Conservation (phyloP, 2,329 filamentous ascomycete species). For the Aspergillus terreus region DNA sequence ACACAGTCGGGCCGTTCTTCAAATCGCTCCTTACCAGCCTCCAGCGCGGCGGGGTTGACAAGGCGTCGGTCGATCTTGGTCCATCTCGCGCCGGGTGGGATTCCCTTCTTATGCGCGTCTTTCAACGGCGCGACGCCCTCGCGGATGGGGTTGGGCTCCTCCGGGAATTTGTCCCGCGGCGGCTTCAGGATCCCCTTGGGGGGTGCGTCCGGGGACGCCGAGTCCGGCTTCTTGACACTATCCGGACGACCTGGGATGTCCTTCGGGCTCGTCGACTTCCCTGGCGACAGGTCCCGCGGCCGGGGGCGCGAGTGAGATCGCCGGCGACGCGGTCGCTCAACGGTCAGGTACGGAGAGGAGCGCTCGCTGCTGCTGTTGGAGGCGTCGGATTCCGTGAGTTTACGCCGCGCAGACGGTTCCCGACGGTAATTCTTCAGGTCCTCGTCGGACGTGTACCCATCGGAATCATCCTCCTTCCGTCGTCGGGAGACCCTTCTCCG, state of each 20-base stretch:
- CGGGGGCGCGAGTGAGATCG: slow-evolving; percentile 23
- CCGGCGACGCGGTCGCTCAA: slow-evolving; percentile 19
- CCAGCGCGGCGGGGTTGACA: slow-evolving; percentile 84
- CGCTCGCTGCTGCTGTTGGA: slow-evolving; percentile 19
- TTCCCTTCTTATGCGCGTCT: slow-evolving; percentile 70
- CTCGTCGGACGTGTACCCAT: slow-evolving; percentile 30
- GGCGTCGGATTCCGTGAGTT: slow-evolving; percentile 24
- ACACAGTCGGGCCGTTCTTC: slow-evolving; percentile 92
- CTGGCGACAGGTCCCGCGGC: slow-evolving; percentile 11
- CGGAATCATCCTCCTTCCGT: slow-evolving; percentile 23
- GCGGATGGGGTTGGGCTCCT: slow-evolving; percentile 75
- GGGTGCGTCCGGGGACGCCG: slow-evolving; percentile 47
- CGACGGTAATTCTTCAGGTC: slow-evolving; percentile 29
- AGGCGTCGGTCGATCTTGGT: slow-evolving; percentile 86
- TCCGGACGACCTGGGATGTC: slow-evolving; percentile 17
- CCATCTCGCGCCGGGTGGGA: slow-evolving; percentile 78
- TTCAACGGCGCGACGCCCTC: slow-evolving; percentile 94
- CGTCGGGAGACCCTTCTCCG: slow-evolving; percentile 21
- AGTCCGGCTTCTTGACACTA: slow-evolving; percentile 23
- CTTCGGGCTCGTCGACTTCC: slow-evolving; percentile 17
- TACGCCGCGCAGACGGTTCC: slow-evolving; percentile 23
- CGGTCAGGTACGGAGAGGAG: slow-evolving; percentile 14
- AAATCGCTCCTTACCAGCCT: slow-evolving; percentile 82
- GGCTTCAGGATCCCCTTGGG: slow-evolving; percentile 83
- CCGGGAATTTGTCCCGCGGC: slow-evolving; percentile 78